Base-by-base conservation (phyloP, 805 yeast genomes). In the Clavispora vitiphila region DNA sequence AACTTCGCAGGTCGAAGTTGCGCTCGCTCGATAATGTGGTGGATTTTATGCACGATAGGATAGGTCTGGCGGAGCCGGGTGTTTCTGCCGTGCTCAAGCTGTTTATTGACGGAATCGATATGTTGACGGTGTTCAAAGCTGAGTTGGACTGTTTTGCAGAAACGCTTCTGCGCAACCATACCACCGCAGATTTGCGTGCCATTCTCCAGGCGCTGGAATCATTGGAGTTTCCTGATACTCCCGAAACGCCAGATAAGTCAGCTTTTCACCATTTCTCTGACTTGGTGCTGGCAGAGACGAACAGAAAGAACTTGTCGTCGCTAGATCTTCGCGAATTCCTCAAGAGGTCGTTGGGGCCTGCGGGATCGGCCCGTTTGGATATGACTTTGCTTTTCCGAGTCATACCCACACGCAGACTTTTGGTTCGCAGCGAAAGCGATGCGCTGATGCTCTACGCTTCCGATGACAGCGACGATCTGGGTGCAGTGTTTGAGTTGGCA, bases 391-490 rank as follows among this genome's bases (percentile, higher is more conserved):
- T 48, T 21, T 20, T 44, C 8, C 47, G 43, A 16, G 42, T 49
- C 14, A 41, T 49, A 3, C 56, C 55, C 1, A 40, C 43, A 19
- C 41, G 51, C 8, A 34, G 43, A 22, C 38, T 41, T 12, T 29
- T 48, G 15, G 14, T 30, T 38, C 49, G 47, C 27, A 42, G 48
- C 12, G 59, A 50, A 22, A 54, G 56, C 34, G 51, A 54, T 31
- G 42, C 45, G n/a, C 31, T 39, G 12, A 40, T 45, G 19, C 18
- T 25, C n/a, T 27, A 38, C 26, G 34, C 37, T 14, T 48, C 51
- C 36, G 57, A 53, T 30, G 57, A 51, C 19, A 56, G 56, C 35
- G 60, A 56, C 30, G 62, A 60, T 25, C 27, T 46, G 8, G 49
- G 50, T 27, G 30, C 42, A 15, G 45, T 57, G 22, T 62, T 60